Evolutionary conservation across 2,329 filamentous ascomycete genomes (phyloP).

Genomic region (Mollisiaceae sp.): DNA sequence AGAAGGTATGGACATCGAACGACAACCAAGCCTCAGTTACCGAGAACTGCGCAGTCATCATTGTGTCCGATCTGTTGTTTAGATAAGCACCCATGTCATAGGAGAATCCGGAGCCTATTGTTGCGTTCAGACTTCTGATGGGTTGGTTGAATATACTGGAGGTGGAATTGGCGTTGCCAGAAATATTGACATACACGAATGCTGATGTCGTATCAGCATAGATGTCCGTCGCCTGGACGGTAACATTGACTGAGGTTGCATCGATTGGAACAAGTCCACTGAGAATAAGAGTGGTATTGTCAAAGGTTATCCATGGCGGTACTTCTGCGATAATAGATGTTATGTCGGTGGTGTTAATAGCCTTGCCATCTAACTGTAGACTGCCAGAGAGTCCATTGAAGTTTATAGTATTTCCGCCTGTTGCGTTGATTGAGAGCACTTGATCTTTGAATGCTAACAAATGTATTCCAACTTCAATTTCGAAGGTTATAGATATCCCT

Average conservation of each 20-base stretch:
- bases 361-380: conserved; percentile 63
- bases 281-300: conserved; percentile 65
- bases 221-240: conserved; percentile 62
- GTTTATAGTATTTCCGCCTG: conserved; percentile 54
- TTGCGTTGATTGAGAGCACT: conserved; percentile 62
- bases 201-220: conserved; percentile 63
- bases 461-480: conserved; percentile 73
- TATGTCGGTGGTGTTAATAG: conserved; percentile 56
- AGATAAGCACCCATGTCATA: conserved; percentile 36
- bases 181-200: conserved; percentile 49
- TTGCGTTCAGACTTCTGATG: conserved; percentile 35
- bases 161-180: not conserved
- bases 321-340: conserved; percentile 56
- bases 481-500: conserved; percentile 68
- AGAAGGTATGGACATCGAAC: conserved; percentile 35
- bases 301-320: conserved; percentile 73
- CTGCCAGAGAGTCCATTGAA: conserved; percentile 57
- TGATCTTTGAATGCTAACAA: conserved; percentile 68
- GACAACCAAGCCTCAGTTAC: conserved; percentile 35
- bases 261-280: conserved; percentile 67
- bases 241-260: conserved; percentile 65
- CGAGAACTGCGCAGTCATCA: conserved; percentile 28
- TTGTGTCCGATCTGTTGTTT: conserved; percentile 33
- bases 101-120: conserved; percentile 34
- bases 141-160: conserved; percentile 31